Evolutionary conservation across 2,329 filamentous ascomycete species (phyloP).

Genomic region (Microdochium trichocladiopsis): DNA sequence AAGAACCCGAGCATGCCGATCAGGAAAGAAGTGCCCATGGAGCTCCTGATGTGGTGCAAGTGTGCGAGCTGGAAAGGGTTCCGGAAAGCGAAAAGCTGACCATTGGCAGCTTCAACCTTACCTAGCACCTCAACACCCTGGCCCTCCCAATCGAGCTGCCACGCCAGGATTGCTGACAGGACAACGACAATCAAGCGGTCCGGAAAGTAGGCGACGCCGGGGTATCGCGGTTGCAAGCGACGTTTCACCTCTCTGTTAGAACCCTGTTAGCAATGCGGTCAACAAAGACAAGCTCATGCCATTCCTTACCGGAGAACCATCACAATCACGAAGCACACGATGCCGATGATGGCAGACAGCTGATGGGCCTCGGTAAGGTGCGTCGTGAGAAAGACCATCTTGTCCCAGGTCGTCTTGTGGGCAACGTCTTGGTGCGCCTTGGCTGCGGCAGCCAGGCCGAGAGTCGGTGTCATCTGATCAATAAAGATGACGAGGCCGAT

Average conservation of each 20-base stretch:
- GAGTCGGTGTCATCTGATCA: conserved; percentile 86
- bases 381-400: conserved; percentile 69
- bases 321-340: conserved; percentile 76
- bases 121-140: conserved; percentile 80
- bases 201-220: conserved; percentile 78
- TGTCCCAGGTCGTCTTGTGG: conserved; percentile 82
- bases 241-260: conserved; percentile 73
- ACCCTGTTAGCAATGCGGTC: neutral
- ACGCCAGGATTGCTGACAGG: conserved; percentile 73
- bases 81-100: conserved; percentile 69
- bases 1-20: conserved; percentile 98
- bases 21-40: conserved; percentile 85
- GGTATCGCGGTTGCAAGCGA: conserved; percentile 70
- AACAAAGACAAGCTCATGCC: too few species aligned
- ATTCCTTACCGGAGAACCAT: conserved; percentile 75
- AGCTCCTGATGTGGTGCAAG: conserved; percentile 75
- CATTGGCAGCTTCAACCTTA: conserved; percentile 65
- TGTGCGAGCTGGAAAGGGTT: conserved; percentile 77
- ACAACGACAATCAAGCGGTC: conserved; percentile 90
- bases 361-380: conserved; percentile 62
- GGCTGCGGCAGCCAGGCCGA: conserved; percentile 66
- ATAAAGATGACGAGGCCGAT: conserved; percentile 96
- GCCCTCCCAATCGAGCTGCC: conserved; percentile 68
- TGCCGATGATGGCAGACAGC: conserved; percentile 70
- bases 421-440: conserved; percentile 54